Base-by-base conservation (phyloP, 1,284 basidiomycete species). In the Takashimella tepidaria region DNA sequence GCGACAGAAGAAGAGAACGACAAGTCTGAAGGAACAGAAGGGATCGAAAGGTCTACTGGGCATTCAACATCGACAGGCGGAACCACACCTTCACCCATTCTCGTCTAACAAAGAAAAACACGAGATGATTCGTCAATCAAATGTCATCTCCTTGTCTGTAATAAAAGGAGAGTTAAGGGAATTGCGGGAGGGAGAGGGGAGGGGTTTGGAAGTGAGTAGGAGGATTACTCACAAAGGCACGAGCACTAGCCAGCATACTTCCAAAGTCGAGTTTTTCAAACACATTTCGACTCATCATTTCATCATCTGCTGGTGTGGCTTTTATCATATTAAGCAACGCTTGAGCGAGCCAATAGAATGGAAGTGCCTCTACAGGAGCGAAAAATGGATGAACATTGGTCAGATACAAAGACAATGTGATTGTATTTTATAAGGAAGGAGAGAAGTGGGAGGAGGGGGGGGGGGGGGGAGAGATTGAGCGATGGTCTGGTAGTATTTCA, bases 261-360 rank as follows among this genome's bases (percentile, higher is more conserved):
- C 31, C 31, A 37, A 37, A 37, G 31, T 37, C 31, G 31, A 37
- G 31, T 16, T 37, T 37, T 16, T 37, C 31, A 37, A 37, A 37
- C 10, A 37, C 31, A 16, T 37, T 37, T 8, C 31, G 31, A 16
- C 31, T 37, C 10, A 16, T 16, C 10, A 16, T 37, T 16, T 8
- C 31, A 8, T 37, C 31, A 37, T 37, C 31, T 8, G 31, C 31
- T 37, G 31, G 31, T 16, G 31, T 37, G 10, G 31, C 31, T 16
- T 37, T 37, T 8, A 77, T 61, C 21, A 70, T 64, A 45, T 67
- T 68, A 22, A 75, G 60, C 31, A 79, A 62, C 5, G 72, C 70
- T 41, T 73, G 68, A 5, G 71, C 70, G 12, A 78, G 70, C 75
- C 74, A 78, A 56, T 72, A 79, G 61, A 73, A 76, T 3, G 77